Percentiles rank a stretch among this genome's conserved stretches.
phyloP scores from a whole-genome alignment of 805 yeast genomes.

The Candida peoriensis region DNA sequence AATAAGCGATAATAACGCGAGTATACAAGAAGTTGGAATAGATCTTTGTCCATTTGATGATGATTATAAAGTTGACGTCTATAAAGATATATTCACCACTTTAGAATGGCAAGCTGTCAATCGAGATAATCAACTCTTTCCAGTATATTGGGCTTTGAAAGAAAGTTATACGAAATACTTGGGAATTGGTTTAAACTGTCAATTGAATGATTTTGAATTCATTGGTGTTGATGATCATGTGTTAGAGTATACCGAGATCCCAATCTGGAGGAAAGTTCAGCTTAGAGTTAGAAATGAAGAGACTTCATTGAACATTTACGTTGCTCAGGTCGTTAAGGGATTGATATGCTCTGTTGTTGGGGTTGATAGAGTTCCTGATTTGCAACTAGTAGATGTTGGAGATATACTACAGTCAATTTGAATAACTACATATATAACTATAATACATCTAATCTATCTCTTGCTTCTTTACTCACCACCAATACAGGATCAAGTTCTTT shows the following conservation, averaged over 20 bases:
- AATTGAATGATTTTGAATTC: constrained; percentile 14
- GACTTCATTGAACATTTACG: too few species aligned
- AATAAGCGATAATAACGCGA: too few species aligned
- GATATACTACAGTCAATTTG: background rate
- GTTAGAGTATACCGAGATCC: too few species aligned
- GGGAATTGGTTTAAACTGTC: constrained; percentile 54
- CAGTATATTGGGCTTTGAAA: constrained; percentile 73
- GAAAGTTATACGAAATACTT: constrained; percentile 67
- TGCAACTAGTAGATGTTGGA: too few species aligned
- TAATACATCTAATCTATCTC: background rate
- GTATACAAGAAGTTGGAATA: constrained; percentile 37
- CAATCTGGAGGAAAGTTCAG: too few species aligned
- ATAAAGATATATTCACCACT: constrained; percentile 35
- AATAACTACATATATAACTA: background rate
- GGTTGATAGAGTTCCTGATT: too few species aligned
- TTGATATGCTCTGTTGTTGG: too few species aligned
- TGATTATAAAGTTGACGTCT: constrained; percentile 24
- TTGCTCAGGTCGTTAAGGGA: too few species aligned
- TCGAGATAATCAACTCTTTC: constrained; percentile 32
- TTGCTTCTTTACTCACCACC: constrained; percentile 8
- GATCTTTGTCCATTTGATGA: constrained; percentile 40
- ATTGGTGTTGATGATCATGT: background rate
- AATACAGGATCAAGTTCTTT: constrained; percentile 8
- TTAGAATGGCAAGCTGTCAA: constrained; percentile 27
- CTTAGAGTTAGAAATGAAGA: too few species aligned